Conservation (phyloP, 2,329 filamentous ascomycete genomes). For the Penicillium polonicum region DNA sequence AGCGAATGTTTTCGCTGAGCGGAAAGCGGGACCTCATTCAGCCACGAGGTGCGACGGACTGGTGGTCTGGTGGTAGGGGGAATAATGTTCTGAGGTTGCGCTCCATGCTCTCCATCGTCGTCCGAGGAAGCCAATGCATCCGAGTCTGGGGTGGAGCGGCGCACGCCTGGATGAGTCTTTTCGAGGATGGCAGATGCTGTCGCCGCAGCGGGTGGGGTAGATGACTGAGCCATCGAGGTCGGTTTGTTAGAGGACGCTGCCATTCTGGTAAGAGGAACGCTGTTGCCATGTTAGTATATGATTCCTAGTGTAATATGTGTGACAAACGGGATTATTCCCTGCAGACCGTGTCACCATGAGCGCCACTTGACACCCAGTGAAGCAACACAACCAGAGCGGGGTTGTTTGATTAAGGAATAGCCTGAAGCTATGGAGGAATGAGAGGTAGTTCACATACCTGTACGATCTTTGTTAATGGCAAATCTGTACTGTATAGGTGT, state of each 20-base stretch:
- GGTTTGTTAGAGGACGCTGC: conserved; percentile 33
- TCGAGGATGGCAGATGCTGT: conserved; percentile 69
- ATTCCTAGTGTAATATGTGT: neutral
- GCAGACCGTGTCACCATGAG: conserved; percentile 3
- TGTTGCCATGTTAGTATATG: conserved; percentile 9
- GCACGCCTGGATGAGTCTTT: conserved; percentile 66
- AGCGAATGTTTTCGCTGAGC: conserved; percentile 75
- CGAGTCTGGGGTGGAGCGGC: conserved; percentile 88
- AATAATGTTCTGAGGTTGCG: conserved; percentile 49
- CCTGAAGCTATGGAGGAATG: neutral
- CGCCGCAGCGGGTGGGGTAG: conserved; percentile 51
- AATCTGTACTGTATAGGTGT: conserved; percentile 8
- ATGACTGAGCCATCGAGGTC: conserved; percentile 31
- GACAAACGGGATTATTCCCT: conserved; percentile 1
- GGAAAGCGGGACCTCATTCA: conserved; percentile 74
- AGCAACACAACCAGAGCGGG: conserved; percentile 10
- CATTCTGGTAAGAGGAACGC: conserved; percentile 39
- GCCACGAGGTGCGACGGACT: conserved; percentile 74
- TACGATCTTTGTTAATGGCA: conserved; percentile 2
- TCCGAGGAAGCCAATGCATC: conserved; percentile 92
- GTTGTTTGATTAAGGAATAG: neutral
- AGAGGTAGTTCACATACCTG: conserved; percentile 11
- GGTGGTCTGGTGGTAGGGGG: conserved; percentile 57
- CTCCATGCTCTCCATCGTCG: conserved; percentile 74
- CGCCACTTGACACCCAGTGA: conserved; percentile 8